Evolutionary conservation across 495 filamentous ascomycete genomes (phyloP).

Genomic region (Lasiosphaeria ovina): DNA sequence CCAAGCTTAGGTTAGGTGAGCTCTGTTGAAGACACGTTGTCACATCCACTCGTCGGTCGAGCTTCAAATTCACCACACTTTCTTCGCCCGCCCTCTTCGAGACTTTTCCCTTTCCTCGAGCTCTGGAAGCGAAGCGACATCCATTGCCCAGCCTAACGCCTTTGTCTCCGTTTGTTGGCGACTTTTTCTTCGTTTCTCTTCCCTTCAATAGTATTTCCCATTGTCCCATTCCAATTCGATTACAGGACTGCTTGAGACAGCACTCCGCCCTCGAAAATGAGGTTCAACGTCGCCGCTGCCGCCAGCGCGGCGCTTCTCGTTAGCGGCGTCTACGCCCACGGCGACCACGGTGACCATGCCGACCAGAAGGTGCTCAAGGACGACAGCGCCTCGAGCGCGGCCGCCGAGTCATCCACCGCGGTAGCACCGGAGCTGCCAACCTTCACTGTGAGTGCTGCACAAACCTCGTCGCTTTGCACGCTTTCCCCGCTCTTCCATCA

Average conservation of each 20-base stretch:
- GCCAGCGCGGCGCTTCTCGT: constrained; percentile 68
- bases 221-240: constrained; percentile 22
- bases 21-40: constrained; percentile 37
- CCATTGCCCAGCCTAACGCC: constrained; percentile 24
- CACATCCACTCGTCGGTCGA: constrained; percentile 26
- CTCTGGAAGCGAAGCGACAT: constrained; percentile 46
- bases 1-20: constrained; percentile 20
- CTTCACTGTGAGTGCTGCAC: constrained; percentile 70
- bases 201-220: constrained; percentile 15
- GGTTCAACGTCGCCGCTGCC: constrained; percentile 73
- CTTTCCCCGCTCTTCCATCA: not conserved
- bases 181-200: constrained; percentile 17
- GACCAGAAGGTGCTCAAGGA: constrained; percentile 58
- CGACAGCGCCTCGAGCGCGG: constrained; percentile 38
- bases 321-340: constrained; percentile 61
- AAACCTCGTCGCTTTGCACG: constrained; percentile 15
- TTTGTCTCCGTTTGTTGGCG: constrained; percentile 26
- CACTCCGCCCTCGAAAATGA: constrained; percentile 47
- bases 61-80: constrained; percentile 36
- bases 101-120: constrained; percentile 38
- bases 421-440: constrained; percentile 64
- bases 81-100: constrained; percentile 27
- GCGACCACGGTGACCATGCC: constrained; percentile 39
- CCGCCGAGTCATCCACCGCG: constrained; percentile 55
- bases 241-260: constrained; percentile 19